Conservation (phyloP, 2,329 filamentous ascomycete genomes). For the Penicillium digitatum region DNA sequence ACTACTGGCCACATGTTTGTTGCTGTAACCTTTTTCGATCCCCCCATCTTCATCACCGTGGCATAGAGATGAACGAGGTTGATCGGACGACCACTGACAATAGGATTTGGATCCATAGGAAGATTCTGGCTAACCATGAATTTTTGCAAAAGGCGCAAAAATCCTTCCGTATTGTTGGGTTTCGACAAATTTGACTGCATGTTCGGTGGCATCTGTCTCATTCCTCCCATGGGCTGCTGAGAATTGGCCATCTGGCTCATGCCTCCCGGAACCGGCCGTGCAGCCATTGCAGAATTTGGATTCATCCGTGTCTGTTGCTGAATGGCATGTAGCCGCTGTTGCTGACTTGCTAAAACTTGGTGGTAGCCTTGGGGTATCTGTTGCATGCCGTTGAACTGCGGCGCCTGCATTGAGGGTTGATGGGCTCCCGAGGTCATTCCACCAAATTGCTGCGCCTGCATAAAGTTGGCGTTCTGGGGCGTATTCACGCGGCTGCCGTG, state of each 20-base stretch:
- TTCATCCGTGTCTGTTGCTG: conserved; percentile 67
- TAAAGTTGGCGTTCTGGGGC: conserved; percentile 68
- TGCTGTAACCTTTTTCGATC: conserved; percentile 68
- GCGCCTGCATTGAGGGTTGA: conserved; percentile 43
- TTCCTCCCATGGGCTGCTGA: conserved; percentile 42
- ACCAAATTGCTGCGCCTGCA: conserved; percentile 50
- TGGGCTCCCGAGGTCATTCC: conserved; percentile 39
- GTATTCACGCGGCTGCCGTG: conserved; percentile 63
- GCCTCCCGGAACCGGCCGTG: conserved; percentile 32
- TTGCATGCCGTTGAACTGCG: conserved; percentile 48
- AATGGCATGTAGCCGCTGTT: conserved; percentile 71
- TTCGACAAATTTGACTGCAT: conserved; percentile 44
- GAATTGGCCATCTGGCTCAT: conserved; percentile 41
- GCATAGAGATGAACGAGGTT: conserved; percentile 75
- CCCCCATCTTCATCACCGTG: conserved; percentile 69
- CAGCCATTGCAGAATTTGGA: conserved; percentile 37
- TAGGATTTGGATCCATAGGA: conserved; percentile 69
- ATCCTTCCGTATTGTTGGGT: conserved; percentile 56
- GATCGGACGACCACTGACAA: conserved; percentile 68
- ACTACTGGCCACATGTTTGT: conserved; percentile 71
- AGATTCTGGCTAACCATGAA: conserved; percentile 73
- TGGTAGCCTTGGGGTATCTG: conserved; percentile 47
- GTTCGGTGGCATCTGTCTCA: conserved; percentile 50
- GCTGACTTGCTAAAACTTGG: conserved; percentile 65
- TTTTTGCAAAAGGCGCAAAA: conserved; percentile 70